These are phyloP conservation scores for Elsinoe perseae DNA, from an alignment of 2,329 filamentous ascomycete genomes.

Conservation along the genomic window DNA sequence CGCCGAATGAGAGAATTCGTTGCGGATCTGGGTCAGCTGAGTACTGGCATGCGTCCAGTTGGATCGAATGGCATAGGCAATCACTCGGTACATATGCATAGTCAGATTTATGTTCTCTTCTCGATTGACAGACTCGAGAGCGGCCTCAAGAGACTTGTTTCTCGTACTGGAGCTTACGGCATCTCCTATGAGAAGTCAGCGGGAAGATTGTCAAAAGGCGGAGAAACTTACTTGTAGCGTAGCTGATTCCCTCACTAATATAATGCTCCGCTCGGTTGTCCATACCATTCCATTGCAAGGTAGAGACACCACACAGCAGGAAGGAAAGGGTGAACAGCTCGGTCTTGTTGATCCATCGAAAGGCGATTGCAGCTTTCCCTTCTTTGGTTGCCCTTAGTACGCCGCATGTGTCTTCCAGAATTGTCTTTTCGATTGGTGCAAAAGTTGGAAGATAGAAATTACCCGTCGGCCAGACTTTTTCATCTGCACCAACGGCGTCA, in stretches of 20 bases:
- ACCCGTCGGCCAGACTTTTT: conserved; percentile 29
- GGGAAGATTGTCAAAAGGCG: no score
- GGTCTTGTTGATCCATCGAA: conserved; percentile 53
- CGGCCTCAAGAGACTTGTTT: conserved; percentile 27
- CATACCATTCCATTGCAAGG: conserved; percentile 48
- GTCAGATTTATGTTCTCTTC: conserved; percentile 59
- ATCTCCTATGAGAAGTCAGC: conserved; percentile 12
- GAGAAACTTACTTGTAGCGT: conserved; percentile 36
- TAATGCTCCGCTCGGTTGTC: conserved; percentile 50
- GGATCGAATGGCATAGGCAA: conserved; percentile 61
- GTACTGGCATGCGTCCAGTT: conserved; percentile 60
- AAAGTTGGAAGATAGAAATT: conserved; percentile 37
- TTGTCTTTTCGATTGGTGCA: conserved; percentile 27
- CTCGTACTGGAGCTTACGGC: not conserved
- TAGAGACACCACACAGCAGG: conserved; percentile 49
- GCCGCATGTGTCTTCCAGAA: conserved; percentile 38
- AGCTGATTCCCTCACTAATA: conserved; percentile 50
- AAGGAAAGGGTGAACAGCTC: conserved; percentile 55
- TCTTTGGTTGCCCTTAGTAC: conserved; percentile 34
- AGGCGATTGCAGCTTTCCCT: conserved; percentile 40
- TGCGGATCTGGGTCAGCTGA: conserved; percentile 48
- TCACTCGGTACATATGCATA: conserved; percentile 61
- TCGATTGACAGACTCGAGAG: conserved; percentile 49
- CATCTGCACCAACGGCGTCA: conserved; percentile 43
- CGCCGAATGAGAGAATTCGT: conserved; percentile 20